Evolutionary conservation across 352 stramenopile species (phyloP), one percentile per base, ranked within the genome.

Genomic region (Phytophthora tentaculata): DNA sequence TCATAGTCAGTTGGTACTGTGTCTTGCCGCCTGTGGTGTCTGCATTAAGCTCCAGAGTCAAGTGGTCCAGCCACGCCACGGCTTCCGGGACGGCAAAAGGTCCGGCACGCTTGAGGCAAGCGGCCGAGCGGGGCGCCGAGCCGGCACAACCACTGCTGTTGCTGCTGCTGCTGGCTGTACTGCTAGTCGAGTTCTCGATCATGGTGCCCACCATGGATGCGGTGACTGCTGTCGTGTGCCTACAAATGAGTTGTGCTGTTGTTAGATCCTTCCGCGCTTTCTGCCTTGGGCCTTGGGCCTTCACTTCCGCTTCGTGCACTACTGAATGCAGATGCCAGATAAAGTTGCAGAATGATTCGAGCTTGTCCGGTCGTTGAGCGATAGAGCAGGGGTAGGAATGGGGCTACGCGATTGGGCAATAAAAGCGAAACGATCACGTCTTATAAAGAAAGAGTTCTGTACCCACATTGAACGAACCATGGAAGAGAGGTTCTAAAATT

Each of bases 1-100:
- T 66, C 58, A 86, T 80, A 16, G 70, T 76, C 14, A 81, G 47
- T 49, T 73, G 61, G 62, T 78, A 81, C 24, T 74, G 57, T 5
- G 62, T 56, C 47, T 71, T 73, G 54, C 73, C 61, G 41, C 66
- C 37, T 54, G 19, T 45, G 20, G 44, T 64, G 29, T 50, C 48
- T 4, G 71, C 69, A n/a, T 43, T 26, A 26, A 83, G 62, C 32
- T 73, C 45, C 16, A 83, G 55, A 39, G 61, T 61, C 13, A 80
- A 49, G 44, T 80, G 50, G 43, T 80, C 72, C 20, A 83, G 65
- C 75, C 72, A 80, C 28, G 69, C 69, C 24, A 80, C 72, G 0
- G 69, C 23, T 14, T 76, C 62, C 12, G 75, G 72, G 26, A 80
- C 60, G 29, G 59, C 54, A 62, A 74, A 17, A 1, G 59, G 56